Base-by-base conservation (phyloP, 2,329 filamentous ascomycete species). In the Neurospora sp. region DNA sequence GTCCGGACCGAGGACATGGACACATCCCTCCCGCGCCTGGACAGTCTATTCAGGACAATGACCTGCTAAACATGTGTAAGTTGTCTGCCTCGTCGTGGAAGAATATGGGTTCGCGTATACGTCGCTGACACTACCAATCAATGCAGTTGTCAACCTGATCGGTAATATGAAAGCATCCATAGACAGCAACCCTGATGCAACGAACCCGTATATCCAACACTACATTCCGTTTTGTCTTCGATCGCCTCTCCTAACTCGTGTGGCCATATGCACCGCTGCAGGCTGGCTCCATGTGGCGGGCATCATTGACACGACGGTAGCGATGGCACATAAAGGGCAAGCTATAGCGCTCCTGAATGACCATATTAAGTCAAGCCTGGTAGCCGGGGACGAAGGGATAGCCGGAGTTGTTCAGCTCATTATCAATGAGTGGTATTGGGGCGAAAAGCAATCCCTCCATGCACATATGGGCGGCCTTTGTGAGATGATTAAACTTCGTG, bases 381-480 rank as follows among this genome's bases (percentile, higher is more conserved):
- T 77, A n/a, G 80, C 81, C 0, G 82, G 78, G 68, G 84, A 86
- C 71, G 80, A 81, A 39, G 80, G 82, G 4, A 81, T 86, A 46
- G 80, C 84, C 5, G 83, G 80, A 3, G 83, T 85, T 5, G 76
- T 82, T 1, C 84, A 86, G 74, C 79, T 86, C 71, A 80, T 84
- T 28, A 76, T 84, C 33, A 81, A 84, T 66, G 85, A 85, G 70
- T 87, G 85, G 85, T 86, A 85, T 73, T 86, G 84, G 83, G 83
- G 84, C 6, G 81, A 81, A 36, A 81, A 79, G 0, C 75, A 79
- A 43, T 82, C 83, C 70, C 77, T 86, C 11, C 78, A 80, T 33
- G 80, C 81, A 0, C 85, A 86, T 68, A 79, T 86, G 70, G 75
- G 74, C 6, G 84, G 84, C 0, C 78, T 87, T 17, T 78, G 80